A percentile compares a stretch with the other conserved stretches of the same genome.
Conservation (phyloP, 768 basidiomycete genomes). For the Macrolepiota fuliginosa region DNA sequence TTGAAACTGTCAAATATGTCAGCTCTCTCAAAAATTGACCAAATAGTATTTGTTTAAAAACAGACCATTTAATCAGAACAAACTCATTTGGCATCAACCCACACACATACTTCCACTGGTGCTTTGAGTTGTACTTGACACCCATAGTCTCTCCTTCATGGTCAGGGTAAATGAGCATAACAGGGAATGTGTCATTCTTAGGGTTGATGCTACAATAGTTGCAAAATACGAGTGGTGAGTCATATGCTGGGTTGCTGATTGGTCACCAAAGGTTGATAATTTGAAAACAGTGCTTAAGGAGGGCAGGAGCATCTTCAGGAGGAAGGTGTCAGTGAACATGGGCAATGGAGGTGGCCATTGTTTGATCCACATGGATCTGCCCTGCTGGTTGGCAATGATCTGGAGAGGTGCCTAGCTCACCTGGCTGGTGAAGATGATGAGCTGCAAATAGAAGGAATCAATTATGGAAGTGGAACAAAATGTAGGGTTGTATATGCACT, state of each 20-base stretch:
- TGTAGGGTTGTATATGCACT: slow-evolving; percentile 33
- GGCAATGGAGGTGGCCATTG: slow-evolving; percentile 36
- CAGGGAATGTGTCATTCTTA: slow-evolving; percentile 40
- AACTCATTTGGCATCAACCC: slow-evolving; percentile 48
- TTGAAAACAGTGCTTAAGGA: slow-evolving; percentile 49
- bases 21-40: background rate
- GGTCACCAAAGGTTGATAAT: slow-evolving; percentile 65
- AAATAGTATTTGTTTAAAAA: background rate
- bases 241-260: slow-evolving; percentile 42
- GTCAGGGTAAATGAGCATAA: slow-evolving; percentile 46
- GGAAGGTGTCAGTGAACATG: slow-evolving; percentile 54
- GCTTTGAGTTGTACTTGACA: slow-evolving; percentile 42
- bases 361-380: slow-evolving; percentile 53
- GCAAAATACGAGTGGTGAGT: slow-evolving; percentile 51
- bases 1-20: slow-evolving; percentile 28
- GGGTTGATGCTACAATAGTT: slow-evolving; percentile 46
- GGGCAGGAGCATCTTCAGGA: slow-evolving; percentile 36
- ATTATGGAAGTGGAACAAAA: background rate
- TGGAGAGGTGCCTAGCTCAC: slow-evolving; percentile 29
- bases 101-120: slow-evolving; percentile 50
- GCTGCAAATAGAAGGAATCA: slow-evolving; percentile 24
- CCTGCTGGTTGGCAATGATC: slow-evolving; percentile 44
- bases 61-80: slow-evolving; percentile 52
- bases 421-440: slow-evolving; percentile 41
- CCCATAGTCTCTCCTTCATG: slow-evolving; percentile 50